phyloP scores from a whole-genome alignment of 352 stramenopile species.

The Phytopythium litorale region DNA sequence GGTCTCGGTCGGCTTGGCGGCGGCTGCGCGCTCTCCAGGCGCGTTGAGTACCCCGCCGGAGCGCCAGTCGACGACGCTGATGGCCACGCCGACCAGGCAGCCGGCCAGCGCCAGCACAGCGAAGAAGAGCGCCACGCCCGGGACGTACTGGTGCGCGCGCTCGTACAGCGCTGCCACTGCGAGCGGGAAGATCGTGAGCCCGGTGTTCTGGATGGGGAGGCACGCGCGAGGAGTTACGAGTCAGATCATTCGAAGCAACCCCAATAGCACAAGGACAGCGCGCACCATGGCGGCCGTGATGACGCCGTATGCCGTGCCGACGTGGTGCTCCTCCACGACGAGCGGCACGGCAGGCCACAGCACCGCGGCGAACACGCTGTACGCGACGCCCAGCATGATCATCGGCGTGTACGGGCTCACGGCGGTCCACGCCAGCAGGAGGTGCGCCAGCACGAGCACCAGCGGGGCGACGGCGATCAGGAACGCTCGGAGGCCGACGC shows the following conservation, averaged over 20 bases:
- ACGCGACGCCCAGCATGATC: constrained; percentile 90
- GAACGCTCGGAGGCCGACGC: constrained; percentile 77
- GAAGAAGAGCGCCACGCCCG: constrained; percentile 61
- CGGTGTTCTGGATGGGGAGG: constrained; percentile 39
- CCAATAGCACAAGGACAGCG: neutral
- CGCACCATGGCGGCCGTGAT: constrained; percentile 90
- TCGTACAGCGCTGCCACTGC: constrained; percentile 44
- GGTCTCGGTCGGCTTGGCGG: neutral
- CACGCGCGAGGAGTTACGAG: neutral
- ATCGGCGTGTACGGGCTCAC: constrained; percentile 81
- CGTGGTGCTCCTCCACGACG: constrained; percentile 82
- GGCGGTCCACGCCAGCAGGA: constrained; percentile 72
- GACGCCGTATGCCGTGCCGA: constrained; percentile 91
- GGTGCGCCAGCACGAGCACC: constrained; percentile 78
- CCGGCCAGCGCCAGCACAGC: constrained; percentile 27
- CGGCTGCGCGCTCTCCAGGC: neutral
- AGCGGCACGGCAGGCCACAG: constrained; percentile 92
- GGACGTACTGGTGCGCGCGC: constrained; percentile 32
- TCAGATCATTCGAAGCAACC: neutral
- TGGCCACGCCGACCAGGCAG: constrained; percentile 27
- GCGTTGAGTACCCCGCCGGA: constrained; percentile 4
- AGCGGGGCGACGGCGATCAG: constrained; percentile 74
- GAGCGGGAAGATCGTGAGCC: constrained; percentile 60
- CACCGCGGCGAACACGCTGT: constrained; percentile 90
- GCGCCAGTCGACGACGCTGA: constrained; percentile 32